Evolutionary conservation across 2,329 filamentous ascomycete genomes (phyloP), one percentile per base, ranked within the genome.

Genomic region (Apiospora aurea): DNA sequence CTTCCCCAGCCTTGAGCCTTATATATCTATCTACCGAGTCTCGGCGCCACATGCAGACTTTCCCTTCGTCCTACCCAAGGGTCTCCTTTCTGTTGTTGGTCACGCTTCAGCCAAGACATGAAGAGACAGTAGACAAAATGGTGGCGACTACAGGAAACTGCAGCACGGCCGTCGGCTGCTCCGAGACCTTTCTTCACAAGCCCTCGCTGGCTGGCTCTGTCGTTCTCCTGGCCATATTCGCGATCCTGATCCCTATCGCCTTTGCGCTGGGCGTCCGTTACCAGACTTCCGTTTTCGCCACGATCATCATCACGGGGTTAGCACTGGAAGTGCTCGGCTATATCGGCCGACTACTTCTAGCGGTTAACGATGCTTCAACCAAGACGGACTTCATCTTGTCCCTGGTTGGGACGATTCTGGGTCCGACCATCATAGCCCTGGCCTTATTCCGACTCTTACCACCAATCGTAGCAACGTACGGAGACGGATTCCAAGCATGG

Each of bases 391-490:
- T 87, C 73, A 78, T 82, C 14, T 74, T 88, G 5, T 87, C 81
- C 71, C 76, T 88, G 44, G 74, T 86, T 16, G 86, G 87, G 24
- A 87, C 85, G 1, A 78, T 85, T 26, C 76, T 86, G 47, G 87
- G 86, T 0, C 85, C 87, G 21, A 84, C 83, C 2, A 79, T 87
- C 51, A 82, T 87, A 73, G 82, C 82, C 14, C 79, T 81, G 14
- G 83, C 85, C 38, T 78, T 87, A 41, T 87, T 85, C 70, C 77
- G 83, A 29, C 75, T 85, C 10, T 77, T 88, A 24, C 86, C 87
- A 2, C 85, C 85, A 64, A 78, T 87, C 29, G 78, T 88, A 47
- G 78, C 80, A 10, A 75, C 88, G 5, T 88, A 87, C 72, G 86
- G 86, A 26, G 80, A 83, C 10, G 79, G 82, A 8, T 81, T 84